Percentiles rank a stretch among this genome's conserved stretches.
phyloP scores from a whole-genome alignment of 139 green algal genomes.

The Nannochloris sp. region DNA sequence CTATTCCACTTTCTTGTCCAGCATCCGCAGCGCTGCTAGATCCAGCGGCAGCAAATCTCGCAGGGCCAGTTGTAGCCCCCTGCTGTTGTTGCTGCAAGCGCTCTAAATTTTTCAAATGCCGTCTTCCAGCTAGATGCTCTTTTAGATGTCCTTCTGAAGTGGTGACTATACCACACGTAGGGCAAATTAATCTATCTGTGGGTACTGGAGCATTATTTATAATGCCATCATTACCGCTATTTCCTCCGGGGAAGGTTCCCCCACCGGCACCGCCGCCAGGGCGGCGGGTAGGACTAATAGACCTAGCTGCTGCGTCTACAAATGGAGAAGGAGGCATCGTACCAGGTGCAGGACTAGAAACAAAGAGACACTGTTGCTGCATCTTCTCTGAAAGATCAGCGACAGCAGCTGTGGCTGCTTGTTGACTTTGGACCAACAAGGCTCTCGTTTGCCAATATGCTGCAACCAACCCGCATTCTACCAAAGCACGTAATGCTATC shows the following conservation, averaged over 20 bases:
- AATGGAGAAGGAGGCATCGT: constrained; percentile 10
- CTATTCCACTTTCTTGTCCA: too few species aligned
- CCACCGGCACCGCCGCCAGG: too few species aligned
- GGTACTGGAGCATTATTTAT: neutral
- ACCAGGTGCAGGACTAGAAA: neutral
- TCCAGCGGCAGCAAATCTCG: neutral
- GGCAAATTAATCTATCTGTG: constrained; percentile 20
- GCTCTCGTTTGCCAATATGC: constrained; percentile 27
- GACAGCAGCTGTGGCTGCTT: neutral
- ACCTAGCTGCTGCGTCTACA: neutral
- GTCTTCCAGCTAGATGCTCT: constrained; percentile 37
- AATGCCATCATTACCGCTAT: neutral
- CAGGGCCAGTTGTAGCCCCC: neutral
- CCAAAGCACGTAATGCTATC: constrained; percentile 9
- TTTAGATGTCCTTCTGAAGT: constrained; percentile 39
- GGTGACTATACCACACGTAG: constrained; percentile 42
- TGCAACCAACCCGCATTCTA: constrained; percentile 3
- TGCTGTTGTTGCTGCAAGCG: constrained; percentile 18
- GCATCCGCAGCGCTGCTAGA: neutral
- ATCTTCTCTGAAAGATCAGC: too few species aligned
- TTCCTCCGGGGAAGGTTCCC: too few species aligned
- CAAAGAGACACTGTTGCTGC: too few species aligned
- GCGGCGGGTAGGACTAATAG: too few species aligned
- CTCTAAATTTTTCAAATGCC: constrained; percentile 40
- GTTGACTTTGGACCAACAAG: constrained; percentile 9